Evolutionary conservation across 192 early-diverging fungal species (phyloP), one percentile per base, ranked within the genome.

Genomic region (Coemansia sp.): DNA sequence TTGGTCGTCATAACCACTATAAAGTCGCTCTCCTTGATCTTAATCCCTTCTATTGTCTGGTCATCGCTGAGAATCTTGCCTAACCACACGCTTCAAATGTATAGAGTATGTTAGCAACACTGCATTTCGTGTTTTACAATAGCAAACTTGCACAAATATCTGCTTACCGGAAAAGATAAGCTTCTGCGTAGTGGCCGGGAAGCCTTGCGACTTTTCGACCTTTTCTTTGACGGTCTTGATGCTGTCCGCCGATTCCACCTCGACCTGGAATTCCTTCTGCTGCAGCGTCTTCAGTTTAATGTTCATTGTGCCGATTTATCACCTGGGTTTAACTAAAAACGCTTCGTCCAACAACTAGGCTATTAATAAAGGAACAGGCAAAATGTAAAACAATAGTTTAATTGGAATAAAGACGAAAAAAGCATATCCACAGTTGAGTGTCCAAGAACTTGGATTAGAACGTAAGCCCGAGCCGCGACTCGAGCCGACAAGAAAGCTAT

Each of bases 1-100:
- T 68, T 97, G 66, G 88, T 85, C 9, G 91, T 87, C 96, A 98
- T 98, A 7, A 95, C 84, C 42, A 98, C 96, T 70, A 98, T 78
- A 74, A 98, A 98, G 60, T 94, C 93, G 74, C 90, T 94, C 68
- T 98, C 96, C 19, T 64, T 82, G 58, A 97, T 90, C 26, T 90
- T 88, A 64, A 87, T 87, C 26, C 88, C 84, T 17, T 75, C 85
- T 8, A 98, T 75, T 2, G 88, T 85, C 60, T 89, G 84, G 42
- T 82, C 85, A 74, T 98, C 90, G 11, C 64, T 78, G 17, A 98
- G 85, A 66, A 97, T 93, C 77, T 97, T 96, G 65, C 94, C 40
- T 42, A 42, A 15, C 40, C 40, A 42, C 15, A 42, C 40, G 2
- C 15, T 42, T 15, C 40, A 42, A 11, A 3, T 3, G 55, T 61